Conservation (phyloP, 108 stramenopile genomes). For the Chaetoceros tenuissimus region DNA sequence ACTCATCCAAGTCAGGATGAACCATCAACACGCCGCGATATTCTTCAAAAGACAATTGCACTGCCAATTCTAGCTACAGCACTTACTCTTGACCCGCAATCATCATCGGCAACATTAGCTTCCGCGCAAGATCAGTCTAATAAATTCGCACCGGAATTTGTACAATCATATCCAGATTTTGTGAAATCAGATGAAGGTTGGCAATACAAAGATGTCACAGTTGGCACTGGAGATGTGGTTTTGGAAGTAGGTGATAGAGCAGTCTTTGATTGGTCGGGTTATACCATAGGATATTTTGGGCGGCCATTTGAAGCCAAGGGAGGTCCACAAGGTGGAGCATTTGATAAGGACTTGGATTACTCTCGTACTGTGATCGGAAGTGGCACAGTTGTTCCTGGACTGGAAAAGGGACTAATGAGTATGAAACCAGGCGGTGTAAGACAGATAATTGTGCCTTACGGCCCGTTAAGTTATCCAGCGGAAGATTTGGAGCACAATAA, state of each 20-base stretch:
- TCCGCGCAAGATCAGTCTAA: conserved; percentile 4
- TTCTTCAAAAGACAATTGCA: neutral
- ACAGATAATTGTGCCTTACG: conserved; percentile 85
- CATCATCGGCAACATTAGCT: neutral
- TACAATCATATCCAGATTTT: conserved; percentile 75
- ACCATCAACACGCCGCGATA: no score
- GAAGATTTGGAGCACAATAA: conserved; percentile 59
- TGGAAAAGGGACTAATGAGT: conserved; percentile 61
- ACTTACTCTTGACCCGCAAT: neutral
- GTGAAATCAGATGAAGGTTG: conserved; percentile 39
- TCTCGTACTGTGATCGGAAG: conserved; percentile 70
- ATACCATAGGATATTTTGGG: conserved; percentile 92
- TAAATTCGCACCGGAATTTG: conserved; percentile 38
- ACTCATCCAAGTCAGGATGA: no score
- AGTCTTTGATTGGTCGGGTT: conserved; percentile 94
- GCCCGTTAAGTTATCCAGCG: conserved; percentile 57
- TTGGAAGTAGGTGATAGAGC: conserved; percentile 63
- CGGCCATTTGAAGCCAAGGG: conserved; percentile 88
- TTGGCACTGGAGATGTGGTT: conserved; percentile 29
- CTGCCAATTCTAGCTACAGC: neutral
- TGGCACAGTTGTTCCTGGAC: conserved; percentile 53
- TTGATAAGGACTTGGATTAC: conserved; percentile 82
- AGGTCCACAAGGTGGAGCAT: conserved; percentile 52
- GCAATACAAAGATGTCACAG: conserved; percentile 64
- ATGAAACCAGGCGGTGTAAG: conserved; percentile 85